Evolutionary conservation across 2,329 filamentous ascomycete species (phyloP).

Genomic region (Diaporthe citrichinensis): DNA sequence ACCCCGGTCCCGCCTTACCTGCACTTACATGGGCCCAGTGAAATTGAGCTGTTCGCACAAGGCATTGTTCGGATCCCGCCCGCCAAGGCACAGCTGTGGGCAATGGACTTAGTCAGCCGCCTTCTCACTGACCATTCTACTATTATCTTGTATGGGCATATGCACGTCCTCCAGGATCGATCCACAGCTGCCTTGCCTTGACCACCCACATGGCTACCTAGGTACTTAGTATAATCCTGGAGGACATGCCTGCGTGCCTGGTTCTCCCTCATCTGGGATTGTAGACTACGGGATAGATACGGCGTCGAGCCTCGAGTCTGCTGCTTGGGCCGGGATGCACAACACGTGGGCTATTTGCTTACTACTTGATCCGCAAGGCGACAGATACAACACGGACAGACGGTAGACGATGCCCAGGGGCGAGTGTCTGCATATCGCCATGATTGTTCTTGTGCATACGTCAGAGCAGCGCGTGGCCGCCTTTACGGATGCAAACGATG

Average conservation of each 20-base stretch:
- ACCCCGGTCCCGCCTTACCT: conserved; percentile 6
- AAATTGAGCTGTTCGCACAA: conserved; percentile 28
- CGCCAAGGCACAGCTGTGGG: neutral
- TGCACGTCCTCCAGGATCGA: neutral
- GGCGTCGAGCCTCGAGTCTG: neutral
- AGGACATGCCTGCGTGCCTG: neutral
- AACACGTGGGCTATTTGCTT: neutral
- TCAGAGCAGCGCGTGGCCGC: neutral
- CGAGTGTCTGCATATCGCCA: neutral
- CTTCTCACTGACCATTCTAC: neutral
- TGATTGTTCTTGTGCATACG: neutral
- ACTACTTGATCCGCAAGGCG: too few relatives aligned
- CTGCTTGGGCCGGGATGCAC: neutral
- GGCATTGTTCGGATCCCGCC: neutral
- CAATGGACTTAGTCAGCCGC: conserved; percentile 1
- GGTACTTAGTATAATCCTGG: neutral
- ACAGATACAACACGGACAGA: too few relatives aligned
- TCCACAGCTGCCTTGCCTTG: neutral
- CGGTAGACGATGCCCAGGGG: too few relatives aligned
- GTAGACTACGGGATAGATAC: neutral
- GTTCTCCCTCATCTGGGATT: neutral
- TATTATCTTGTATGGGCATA: neutral
- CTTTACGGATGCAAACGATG: conserved; percentile 1
- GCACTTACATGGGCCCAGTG: conserved; percentile 30
- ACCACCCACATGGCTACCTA: neutral